phyloP scores from a whole-genome alignment of 192 early-diverging fungal genomes.

The Coemansia sp. region DNA sequence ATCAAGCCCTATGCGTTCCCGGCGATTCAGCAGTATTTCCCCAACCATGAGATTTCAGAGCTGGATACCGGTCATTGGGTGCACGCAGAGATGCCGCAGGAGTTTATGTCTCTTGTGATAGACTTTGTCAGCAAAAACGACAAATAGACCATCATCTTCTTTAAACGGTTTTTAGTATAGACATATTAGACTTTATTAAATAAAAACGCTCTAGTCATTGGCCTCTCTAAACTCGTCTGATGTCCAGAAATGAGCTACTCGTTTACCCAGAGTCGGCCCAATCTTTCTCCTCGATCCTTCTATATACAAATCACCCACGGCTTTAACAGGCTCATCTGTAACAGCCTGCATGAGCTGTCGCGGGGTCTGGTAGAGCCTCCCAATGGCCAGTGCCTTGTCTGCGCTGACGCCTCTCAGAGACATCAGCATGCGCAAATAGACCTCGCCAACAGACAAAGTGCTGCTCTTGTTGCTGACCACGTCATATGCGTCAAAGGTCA shows the following conservation, averaged over 20 bases:
- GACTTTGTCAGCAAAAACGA: constrained; percentile 47
- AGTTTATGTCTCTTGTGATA: constrained; percentile 62
- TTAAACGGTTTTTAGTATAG: not conserved
- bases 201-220: not conserved
- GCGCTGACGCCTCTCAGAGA: constrained; percentile 77
- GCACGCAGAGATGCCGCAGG: constrained; percentile 72
- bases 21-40: constrained; percentile 71
- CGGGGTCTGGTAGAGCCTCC: constrained; percentile 69
- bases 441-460: constrained; percentile 69
- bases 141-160: not conserved
- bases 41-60: constrained; percentile 62
- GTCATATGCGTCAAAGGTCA: constrained; percentile 70
- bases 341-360: constrained; percentile 53
- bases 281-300: constrained; percentile 59
- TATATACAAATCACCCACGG: constrained; percentile 57
- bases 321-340: constrained; percentile 34
- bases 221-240: constrained; percentile 32
- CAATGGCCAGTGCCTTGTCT: constrained; percentile 84
- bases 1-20: constrained; percentile 59
- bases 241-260: constrained; percentile 65
- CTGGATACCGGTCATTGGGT: constrained; percentile 94
- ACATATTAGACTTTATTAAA: not conserved
- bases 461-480: constrained; percentile 75
- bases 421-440: constrained; percentile 85
- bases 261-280: constrained; percentile 56